A percentile compares a stretch with the other conserved stretches of the same genome.
These are phyloP conservation scores for Chrysoporthe austroafricana DNA, from an alignment of 2,329 filamentous ascomycete genomes.

Conservation along the genomic window DNA sequence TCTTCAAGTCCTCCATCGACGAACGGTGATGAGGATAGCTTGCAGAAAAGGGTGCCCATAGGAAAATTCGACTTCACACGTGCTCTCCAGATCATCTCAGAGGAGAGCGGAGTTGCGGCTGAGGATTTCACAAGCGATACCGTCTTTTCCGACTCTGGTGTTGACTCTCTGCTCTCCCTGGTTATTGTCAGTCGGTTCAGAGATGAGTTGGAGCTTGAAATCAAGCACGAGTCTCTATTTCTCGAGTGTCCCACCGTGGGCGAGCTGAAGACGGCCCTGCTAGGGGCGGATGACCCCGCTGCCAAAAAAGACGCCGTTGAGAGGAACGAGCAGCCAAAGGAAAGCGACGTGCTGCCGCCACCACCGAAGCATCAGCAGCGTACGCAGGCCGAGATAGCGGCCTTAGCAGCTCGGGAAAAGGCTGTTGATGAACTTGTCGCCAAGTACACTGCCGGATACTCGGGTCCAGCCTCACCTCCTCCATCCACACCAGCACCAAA, in stretches of 20 bases:
- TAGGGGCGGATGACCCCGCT: not conserved
- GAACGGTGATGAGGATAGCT: too few relatives aligned
- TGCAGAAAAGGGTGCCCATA: too few relatives aligned
- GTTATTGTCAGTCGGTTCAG: conserved; percentile 60
- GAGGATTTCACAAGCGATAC: conserved; percentile 60
- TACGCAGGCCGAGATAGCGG: not conserved
- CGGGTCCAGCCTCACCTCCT: not conserved
- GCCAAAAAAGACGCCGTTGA: too few relatives aligned
- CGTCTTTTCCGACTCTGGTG: conserved; percentile 60
- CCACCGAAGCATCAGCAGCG: not conserved
- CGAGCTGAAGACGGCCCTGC: conserved; percentile 1
- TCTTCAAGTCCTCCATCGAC: too few relatives aligned
- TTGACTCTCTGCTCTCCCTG: conserved; percentile 63
- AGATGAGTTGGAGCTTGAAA: conserved; percentile 60
- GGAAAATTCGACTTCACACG: too few relatives aligned
- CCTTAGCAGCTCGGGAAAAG: not conserved
- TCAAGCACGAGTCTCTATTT: conserved; percentile 35
- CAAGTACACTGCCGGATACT: not conserved
- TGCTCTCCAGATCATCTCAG: conserved; percentile 57
- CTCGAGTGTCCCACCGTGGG: conserved; percentile 14
- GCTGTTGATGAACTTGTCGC: not conserved
- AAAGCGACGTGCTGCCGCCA: too few relatives aligned
- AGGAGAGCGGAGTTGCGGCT: conserved; percentile 57
- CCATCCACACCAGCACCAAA: not conserved
- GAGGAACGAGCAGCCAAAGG: too few relatives aligned